These are phyloP conservation scores for Trichoderma koningiopsis DNA, from an alignment of 2,329 filamentous ascomycete genomes.

Conservation along the genomic window DNA sequence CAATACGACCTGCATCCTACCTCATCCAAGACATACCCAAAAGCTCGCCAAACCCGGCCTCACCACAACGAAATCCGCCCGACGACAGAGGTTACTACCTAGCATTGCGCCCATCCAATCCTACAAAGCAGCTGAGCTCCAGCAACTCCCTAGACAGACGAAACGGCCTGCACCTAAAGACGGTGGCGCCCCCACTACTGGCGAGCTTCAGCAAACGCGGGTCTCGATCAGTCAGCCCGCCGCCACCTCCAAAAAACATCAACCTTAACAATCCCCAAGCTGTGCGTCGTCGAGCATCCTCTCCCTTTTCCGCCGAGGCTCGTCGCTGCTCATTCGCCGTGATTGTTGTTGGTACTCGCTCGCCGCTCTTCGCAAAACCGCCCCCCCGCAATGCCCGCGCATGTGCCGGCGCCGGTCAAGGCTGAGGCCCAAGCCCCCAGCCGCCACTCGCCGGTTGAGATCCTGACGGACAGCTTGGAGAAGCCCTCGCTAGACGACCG, in stretches of 20 bases:
- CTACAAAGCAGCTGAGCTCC: not conserved
- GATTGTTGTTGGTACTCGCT: not conserved
- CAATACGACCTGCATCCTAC: not conserved
- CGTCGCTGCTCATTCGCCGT: not conserved
- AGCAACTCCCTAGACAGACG: not conserved
- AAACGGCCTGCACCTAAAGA: constrained; percentile 12
- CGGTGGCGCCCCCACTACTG: constrained; percentile 21
- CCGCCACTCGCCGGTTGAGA: constrained; percentile 38
- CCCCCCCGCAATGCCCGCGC: constrained; percentile 24
- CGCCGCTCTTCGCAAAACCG: constrained; percentile 1
- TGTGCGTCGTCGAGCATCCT: constrained; percentile 14
- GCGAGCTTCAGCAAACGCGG: constrained; percentile 21
- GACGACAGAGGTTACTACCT: not conserved
- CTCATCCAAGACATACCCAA: not conserved
- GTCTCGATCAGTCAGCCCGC: constrained; percentile 22
- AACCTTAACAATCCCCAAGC: not conserved
- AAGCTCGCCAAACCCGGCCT: not conserved
- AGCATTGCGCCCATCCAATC: not conserved
- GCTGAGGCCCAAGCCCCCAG: constrained; percentile 28
- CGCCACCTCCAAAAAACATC: constrained; percentile 19
- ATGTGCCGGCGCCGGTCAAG: constrained; percentile 21
- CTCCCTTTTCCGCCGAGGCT: constrained; percentile 3
- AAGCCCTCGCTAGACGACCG: constrained; percentile 84
- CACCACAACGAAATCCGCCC: not conserved
- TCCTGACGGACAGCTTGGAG: constrained; percentile 72